Base-by-base conservation (phyloP, 2,329 filamentous ascomycete genomes). In the Pseudopyrenochaeta lycopersici region DNA sequence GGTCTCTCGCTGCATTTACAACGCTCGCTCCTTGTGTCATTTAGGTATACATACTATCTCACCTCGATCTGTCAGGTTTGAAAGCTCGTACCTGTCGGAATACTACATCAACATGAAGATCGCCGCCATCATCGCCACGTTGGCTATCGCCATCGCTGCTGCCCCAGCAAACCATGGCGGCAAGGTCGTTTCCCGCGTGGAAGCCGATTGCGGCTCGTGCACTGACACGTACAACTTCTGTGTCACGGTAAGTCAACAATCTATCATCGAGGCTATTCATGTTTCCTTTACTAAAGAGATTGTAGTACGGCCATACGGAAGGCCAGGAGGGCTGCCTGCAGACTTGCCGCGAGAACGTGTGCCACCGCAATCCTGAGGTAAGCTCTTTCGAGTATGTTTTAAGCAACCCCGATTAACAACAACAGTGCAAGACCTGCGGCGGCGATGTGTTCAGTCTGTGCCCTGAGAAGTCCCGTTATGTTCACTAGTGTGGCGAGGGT, bases 321-420 rank as follows among this genome's bases (percentile, higher is more conserved):
- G 54, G 54, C 18, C 54, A 62, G 21, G 12, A 18, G 2, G 59
- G 61, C 6, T 60, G 56, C 33, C 48, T 41, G 20, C 39, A 54
- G 45, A 62, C 59, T 7, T 64, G 59, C 30, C 49, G 52, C 10
- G 54, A 64, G 33, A 56, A 60, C 45, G 56, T 64, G 17, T 64
- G 61, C 40, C 43, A 54, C 9, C 32, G 46, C 7, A 29, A 51
- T n/a, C 46, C 20, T 21, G 54, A 29, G 39, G 51, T 49, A 49
- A 51, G 46, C 50, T 12, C 29, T 20, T 14, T 7, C 15, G 9
- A n/a, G 14, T 20, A 1, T 6, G 21, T 15, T 2, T 1, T 9
- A 2, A 2, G 9, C n/a, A 29, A 20, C 4, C 11, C 12, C 4
- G 17, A 14, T 20, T 41, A 21, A 41, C 12, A 20, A 12, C 4